Evolutionary conservation across 495 filamentous ascomycete species (phyloP).

Genomic region (Hyaloscypha bicolor): DNA sequence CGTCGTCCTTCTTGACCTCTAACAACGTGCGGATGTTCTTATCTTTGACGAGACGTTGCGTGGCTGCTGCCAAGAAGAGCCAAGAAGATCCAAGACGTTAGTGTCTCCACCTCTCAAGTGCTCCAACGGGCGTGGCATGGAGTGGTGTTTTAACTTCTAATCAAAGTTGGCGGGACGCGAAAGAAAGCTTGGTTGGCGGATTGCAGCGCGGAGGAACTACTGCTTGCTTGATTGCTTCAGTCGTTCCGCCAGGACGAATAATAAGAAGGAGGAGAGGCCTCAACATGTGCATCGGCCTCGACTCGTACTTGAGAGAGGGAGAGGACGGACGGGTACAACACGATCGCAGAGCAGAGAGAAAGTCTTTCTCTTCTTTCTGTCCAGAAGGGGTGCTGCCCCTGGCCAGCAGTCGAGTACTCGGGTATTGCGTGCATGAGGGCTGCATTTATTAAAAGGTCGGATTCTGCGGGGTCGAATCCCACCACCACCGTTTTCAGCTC

Average conservation of each 20-base stretch:
- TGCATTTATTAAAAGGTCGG: not conserved
- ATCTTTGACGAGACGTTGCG: not conserved
- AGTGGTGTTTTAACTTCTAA: not conserved
- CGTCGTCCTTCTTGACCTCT: not conserved
- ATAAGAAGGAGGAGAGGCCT: no score
- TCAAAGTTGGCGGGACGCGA: no score
- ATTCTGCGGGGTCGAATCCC: not conserved
- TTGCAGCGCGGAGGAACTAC: no score
- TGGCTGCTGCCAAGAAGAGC: not conserved
- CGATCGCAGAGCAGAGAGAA: no score
- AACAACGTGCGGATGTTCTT: not conserved
- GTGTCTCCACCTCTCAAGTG: not conserved
- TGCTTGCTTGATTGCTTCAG: no score
- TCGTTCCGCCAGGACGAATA: no score
- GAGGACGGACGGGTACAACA: no score
- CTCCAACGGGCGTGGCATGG: not conserved
- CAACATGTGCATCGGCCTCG: no score
- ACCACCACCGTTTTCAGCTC: not conserved
- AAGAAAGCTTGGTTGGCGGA: no score
- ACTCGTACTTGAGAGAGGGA: no score
- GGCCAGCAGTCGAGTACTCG: not conserved
- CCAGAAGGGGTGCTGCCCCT: not conserved
- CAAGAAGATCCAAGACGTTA: not conserved
- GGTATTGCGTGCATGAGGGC: not conserved
- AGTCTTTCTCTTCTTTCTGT: no score